phyloP scores from a whole-genome alignment of 2,329 filamentous ascomycete species.

The Thermothelomyces thermophilus region DNA sequence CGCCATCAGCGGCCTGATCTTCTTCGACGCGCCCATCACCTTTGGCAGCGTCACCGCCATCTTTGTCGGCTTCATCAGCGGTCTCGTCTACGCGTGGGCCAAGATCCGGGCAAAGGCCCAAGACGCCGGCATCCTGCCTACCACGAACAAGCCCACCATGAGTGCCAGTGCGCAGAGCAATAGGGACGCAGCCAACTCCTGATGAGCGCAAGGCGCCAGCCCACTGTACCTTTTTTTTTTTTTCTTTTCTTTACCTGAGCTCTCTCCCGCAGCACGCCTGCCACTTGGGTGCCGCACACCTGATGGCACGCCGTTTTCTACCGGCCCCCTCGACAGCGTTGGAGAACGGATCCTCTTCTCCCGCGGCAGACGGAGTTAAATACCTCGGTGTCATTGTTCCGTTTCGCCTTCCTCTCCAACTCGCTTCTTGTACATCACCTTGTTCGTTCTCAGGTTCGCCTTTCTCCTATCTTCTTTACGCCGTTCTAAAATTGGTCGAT shows the following conservation, averaged over 20 bases:
- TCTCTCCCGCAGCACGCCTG: slow-evolving; percentile 1
- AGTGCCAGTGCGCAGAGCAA: slow-evolving; percentile 90
- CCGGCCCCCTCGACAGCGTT: not conserved
- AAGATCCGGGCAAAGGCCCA: slow-evolving; percentile 73
- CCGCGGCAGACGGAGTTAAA: not conserved
- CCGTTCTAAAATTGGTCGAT: slow-evolving; percentile 20
- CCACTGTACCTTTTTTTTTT: too few relatives aligned
- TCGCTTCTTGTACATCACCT: slow-evolving; percentile 21
- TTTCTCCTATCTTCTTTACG: slow-evolving; percentile 12
- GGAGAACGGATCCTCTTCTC: not conserved
- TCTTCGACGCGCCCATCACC: slow-evolving; percentile 92
- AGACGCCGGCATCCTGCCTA: slow-evolving; percentile 61
- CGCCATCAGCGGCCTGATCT: slow-evolving; percentile 83
- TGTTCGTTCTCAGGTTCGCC: slow-evolving; percentile 12
- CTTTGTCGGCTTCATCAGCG: slow-evolving; percentile 81
- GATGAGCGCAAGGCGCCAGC: slow-evolving; percentile 16
- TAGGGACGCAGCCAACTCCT: slow-evolving; percentile 74
- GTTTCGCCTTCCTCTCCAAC: slow-evolving; percentile 5
- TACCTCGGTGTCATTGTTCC: not conserved
- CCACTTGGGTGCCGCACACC: not conserved
- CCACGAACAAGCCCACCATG: slow-evolving; percentile 61
- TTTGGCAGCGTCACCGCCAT: slow-evolving; percentile 90
- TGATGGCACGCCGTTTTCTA: not conserved
- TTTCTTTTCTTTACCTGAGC: not conserved
- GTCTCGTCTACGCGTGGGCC: slow-evolving; percentile 81